A percentile compares a stretch with the other conserved stretches of the same genome.
These are phyloP conservation scores for Phialocephala sp. DNA, from an alignment of 2,329 filamentous ascomycete species.

Conservation along the genomic window DNA sequence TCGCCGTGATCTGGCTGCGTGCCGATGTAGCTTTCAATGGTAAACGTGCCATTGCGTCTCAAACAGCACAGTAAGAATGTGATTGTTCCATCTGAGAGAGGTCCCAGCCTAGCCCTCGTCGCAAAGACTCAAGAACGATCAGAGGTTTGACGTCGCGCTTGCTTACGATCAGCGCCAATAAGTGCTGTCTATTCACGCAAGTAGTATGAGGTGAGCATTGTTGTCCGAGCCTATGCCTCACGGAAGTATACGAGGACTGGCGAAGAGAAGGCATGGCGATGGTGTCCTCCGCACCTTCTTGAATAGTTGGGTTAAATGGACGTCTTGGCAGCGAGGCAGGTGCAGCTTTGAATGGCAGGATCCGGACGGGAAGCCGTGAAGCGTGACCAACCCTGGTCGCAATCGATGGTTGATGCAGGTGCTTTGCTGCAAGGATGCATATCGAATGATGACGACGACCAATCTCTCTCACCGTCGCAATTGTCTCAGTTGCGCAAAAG, in stretches of 20 bases:
- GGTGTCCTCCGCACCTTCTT: slow-evolving; percentile 1
- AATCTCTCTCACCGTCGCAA: background rate
- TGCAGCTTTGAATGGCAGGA: background rate
- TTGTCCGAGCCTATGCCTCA: background rate
- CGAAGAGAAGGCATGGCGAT: background rate
- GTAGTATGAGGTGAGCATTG: slow-evolving; percentile 3
- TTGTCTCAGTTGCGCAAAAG: background rate
- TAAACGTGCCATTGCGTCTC: slow-evolving; percentile 19
- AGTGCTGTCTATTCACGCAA: slow-evolving; percentile 1
- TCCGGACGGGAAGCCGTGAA: background rate
- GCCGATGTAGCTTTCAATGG: slow-evolving; percentile 15
- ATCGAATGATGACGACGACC: background rate
- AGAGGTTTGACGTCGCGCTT: background rate
- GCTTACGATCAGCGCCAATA: slow-evolving; percentile 1
- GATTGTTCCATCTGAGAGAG: slow-evolving; percentile 17
- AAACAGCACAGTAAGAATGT: slow-evolving; percentile 5
- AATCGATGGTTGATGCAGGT: background rate
- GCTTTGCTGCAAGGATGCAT: background rate
- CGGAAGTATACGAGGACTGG: background rate
- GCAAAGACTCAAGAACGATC: background rate
- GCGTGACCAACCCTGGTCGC: slow-evolving; percentile 3
- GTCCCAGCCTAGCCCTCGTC: background rate
- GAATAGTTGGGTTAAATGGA: background rate
- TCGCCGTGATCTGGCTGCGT: slow-evolving; percentile 13
- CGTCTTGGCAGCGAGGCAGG: background rate